Evolutionary conservation across 2,329 filamentous ascomycete species (phyloP), one percentile per base, ranked within the genome.

Genomic region (Metarhizium brunneum): DNA sequence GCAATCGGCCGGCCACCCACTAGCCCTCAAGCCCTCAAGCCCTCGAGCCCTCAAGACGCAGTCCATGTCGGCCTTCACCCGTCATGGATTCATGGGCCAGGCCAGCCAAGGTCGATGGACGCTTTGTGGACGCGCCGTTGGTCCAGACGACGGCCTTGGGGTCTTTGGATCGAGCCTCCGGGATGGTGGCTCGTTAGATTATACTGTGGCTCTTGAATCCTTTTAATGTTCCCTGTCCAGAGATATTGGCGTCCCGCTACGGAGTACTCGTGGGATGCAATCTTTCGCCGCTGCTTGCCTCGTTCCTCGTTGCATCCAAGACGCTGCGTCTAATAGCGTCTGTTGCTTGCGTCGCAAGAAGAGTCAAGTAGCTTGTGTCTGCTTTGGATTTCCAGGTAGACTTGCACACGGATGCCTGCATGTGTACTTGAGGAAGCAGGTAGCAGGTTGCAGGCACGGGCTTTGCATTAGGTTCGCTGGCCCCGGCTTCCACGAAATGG

Each of bases 141-240:
- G 7, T 25, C n/a, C n/a, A 29, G 20, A n/a, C 8, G 20, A 25
- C 43, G 4, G 43, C 2, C 8, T n/a, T 25, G 43, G n/a, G 13
- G 43, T 25, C 48, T 53, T 36, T 50, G 43, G 38, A 54, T 52
- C 48, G 49, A 35, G 48, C 43, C 32, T 48, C 49, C 52, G 18
- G 49, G 52, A 48, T 45, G 52, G 56, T 54, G 56, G 48, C 48
- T 52, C 45, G n/a, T 55, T 53, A 53, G 56, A 57, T 54, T 54
- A 45, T 40, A 40, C n/a, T 42, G 54, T 52, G 49, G 54, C 43
- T 30, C 54, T 48, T n/a, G n/a, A 25, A 47, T 20, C 32, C 6
- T 35, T 11, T 11, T 35, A 7, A 20, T 47, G 40, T 50, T 49
- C 55, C 52, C 52, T 54, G 52, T 20, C 52, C 40, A 54, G 30